Percentiles rank a stretch among this genome's conserved stretches.
These are phyloP conservation scores for Coriaria nepalensis DNA, from an alignment of 306 rosid genomes.

Conservation along the genomic window DNA sequence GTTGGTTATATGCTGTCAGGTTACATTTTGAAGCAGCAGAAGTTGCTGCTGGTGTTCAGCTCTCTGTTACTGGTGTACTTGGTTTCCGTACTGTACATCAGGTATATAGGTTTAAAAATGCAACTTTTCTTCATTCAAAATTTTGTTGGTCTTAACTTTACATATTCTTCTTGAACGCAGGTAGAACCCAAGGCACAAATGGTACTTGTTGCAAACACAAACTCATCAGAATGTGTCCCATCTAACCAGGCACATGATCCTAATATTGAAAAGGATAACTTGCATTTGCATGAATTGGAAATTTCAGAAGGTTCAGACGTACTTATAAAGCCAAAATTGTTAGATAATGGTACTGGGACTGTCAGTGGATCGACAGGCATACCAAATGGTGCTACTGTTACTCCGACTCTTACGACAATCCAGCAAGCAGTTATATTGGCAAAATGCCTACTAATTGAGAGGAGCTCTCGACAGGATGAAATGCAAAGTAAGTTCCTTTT, in stretches of 20 bases:
- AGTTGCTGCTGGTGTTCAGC: conserved; percentile 69
- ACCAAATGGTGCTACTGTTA: conserved; percentile 28
- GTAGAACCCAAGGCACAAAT: conserved; percentile 87
- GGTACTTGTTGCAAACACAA: conserved; percentile 61
- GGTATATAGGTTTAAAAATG: conserved; percentile 32
- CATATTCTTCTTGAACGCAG: conserved; percentile 26
- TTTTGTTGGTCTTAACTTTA: conserved; percentile 8
- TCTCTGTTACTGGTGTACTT: conserved; percentile 81
- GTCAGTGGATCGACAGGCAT: conserved; percentile 27
- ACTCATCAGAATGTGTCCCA: conserved; percentile 20
- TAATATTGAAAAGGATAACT: conserved; percentile 21
- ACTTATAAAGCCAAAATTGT: conserved; percentile 52
- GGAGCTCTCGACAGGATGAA: conserved; percentile 81
- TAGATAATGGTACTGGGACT: conserved; percentile 25
- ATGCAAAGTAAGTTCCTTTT: conserved; percentile 64
- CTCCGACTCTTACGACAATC: conserved; percentile 35
- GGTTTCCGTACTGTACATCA: conserved; percentile 88
- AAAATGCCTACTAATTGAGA: conserved; percentile 75
- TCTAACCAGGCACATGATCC: conserved; percentile 22
- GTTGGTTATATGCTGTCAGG: conserved; percentile 36
- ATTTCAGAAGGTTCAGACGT: conserved; percentile 43
- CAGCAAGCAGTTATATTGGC: conserved; percentile 81
- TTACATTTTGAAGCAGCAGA: conserved; percentile 72
- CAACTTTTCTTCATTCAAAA: conserved; percentile 3
- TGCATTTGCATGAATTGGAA: conserved; percentile 17